Evolutionary conservation across 306 rosid species (phyloP).

Genomic region (Dalbergia oliveri): DNA sequence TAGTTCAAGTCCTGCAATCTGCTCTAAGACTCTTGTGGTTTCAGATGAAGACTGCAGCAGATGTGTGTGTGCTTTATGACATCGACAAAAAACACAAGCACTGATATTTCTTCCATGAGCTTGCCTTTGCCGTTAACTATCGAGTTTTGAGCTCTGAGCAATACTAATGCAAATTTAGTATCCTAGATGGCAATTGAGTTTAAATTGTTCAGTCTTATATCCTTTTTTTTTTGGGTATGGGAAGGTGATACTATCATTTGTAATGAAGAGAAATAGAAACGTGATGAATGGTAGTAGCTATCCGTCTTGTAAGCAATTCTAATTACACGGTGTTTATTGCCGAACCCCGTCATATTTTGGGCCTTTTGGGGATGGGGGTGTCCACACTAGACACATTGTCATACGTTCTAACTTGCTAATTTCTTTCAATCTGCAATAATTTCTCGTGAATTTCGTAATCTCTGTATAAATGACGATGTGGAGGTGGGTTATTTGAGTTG

Average conservation of each 20-base stretch:
- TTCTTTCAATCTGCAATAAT: too few species aligned
- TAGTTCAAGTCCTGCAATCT: conserved; percentile 26
- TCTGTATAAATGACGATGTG: too few species aligned
- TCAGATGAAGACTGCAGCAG: conserved; percentile 94
- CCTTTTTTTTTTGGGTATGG: too few species aligned
- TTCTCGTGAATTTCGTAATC: too few species aligned
- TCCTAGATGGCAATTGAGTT: conserved; percentile 36
- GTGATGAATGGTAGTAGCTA: conserved; percentile 16
- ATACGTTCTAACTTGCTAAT: too few species aligned
- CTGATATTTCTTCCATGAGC: conserved; percentile 48
- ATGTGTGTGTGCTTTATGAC: conserved; percentile 77
- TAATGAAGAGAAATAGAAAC: conserved; percentile 41
- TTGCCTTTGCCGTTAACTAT: background rate
- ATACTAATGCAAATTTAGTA: conserved; percentile 14
- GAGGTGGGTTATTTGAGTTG: too few species aligned
- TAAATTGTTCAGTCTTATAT: conserved; percentile 42
- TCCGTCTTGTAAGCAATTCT: conserved; percentile 41
- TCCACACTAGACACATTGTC: too few species aligned
- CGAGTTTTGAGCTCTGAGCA: conserved; percentile 21
- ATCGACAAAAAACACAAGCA: conserved; percentile 70
- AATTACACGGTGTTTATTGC: background rate
- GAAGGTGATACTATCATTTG: conserved; percentile 19
- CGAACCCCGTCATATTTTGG: too few species aligned
- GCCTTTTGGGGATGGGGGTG: background rate
- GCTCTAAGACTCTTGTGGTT: conserved; percentile 31